Conservation (phyloP, 192 early-diverging fungal species). For the Coemansia sp. region DNA sequence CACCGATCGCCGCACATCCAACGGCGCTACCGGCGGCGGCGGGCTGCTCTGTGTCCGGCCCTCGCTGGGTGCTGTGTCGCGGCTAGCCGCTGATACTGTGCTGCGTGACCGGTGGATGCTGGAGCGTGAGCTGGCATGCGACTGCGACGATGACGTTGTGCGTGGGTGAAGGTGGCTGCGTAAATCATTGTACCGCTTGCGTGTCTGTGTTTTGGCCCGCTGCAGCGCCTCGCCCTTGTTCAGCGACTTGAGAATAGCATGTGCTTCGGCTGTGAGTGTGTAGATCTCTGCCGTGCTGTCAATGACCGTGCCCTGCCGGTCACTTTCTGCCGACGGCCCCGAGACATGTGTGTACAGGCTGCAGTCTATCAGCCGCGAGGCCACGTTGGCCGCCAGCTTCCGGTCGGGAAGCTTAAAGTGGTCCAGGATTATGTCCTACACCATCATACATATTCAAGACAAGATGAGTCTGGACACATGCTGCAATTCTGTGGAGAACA, state of each 20-base stretch:
- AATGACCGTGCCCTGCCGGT: slow-evolving; percentile 19
- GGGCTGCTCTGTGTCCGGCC: slow-evolving; percentile 8
- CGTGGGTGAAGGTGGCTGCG: slow-evolving; percentile 36
- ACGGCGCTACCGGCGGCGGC: slow-evolving; percentile 28
- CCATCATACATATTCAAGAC: background rate
- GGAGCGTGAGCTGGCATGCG: slow-evolving; percentile 5
- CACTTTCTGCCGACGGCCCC: slow-evolving; percentile 19
- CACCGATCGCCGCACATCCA: slow-evolving; percentile 24
- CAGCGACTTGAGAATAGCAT: slow-evolving; percentile 20
- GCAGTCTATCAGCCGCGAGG: slow-evolving; percentile 48
- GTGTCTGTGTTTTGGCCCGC: slow-evolving; percentile 45
- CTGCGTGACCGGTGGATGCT: slow-evolving; percentile 10
- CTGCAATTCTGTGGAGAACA: background rate
- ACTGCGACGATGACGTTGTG: slow-evolving; percentile 11
- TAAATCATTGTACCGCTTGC: slow-evolving; percentile 40
- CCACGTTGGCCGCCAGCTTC: slow-evolving; percentile 45
- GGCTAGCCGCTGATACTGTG: background rate
- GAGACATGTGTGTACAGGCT: slow-evolving; percentile 54
- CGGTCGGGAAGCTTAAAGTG: slow-evolving; percentile 53
- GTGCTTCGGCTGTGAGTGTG: slow-evolving; percentile 44
- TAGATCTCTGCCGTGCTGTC: slow-evolving; percentile 54
- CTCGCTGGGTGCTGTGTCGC: background rate
- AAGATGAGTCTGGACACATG: slow-evolving; percentile 3
- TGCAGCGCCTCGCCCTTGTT: slow-evolving; percentile 34
- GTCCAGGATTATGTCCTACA: slow-evolving; percentile 51